Conservation (phyloP, 2,329 filamentous ascomycete genomes). For the Ceratocystis cacaofunesta region DNA sequence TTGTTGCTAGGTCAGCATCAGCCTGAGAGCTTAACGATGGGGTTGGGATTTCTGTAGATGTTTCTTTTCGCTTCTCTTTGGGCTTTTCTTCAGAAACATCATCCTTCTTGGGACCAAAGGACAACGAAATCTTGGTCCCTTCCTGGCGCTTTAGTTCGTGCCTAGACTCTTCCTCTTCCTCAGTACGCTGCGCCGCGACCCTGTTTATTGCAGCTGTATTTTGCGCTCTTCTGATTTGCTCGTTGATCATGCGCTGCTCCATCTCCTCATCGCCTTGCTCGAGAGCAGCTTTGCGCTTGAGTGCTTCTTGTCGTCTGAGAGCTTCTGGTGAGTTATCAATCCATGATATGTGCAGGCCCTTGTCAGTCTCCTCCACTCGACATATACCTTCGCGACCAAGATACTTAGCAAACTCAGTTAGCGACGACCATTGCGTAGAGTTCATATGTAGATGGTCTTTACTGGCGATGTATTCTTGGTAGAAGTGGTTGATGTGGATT, state of each 20-base stretch:
- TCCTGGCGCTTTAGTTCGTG: slow-evolving; percentile 44
- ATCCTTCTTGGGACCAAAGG: slow-evolving; percentile 39
- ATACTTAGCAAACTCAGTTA: slow-evolving; percentile 82
- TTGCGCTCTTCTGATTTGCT: slow-evolving; percentile 68
- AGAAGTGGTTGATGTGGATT: slow-evolving; percentile 82
- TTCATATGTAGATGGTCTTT: slow-evolving; percentile 92
- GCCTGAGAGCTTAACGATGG: not conserved
- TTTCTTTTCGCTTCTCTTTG: slow-evolving; percentile 16
- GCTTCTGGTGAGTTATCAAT: slow-evolving; percentile 85
- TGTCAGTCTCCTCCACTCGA: slow-evolving; percentile 74
- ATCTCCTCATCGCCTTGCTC: slow-evolving; percentile 84
- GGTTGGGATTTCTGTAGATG: slow-evolving; percentile 13
- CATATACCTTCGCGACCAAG: slow-evolving; percentile 78
- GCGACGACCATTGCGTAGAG: slow-evolving; percentile 69
- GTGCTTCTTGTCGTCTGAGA: slow-evolving; percentile 61
- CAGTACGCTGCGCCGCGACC: slow-evolving; percentile 28
- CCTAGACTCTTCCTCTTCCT: slow-evolving; percentile 28
- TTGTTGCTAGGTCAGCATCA: not conserved
- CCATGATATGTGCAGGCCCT: slow-evolving; percentile 77
- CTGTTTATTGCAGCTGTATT: slow-evolving; percentile 37
- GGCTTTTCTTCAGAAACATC: slow-evolving; percentile 5
- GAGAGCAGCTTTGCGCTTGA: slow-evolving; percentile 68
- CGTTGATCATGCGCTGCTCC: slow-evolving; percentile 66
- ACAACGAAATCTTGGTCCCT: slow-evolving; percentile 62
- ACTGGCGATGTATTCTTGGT: slow-evolving; percentile 81